Conservation (phyloP, 2,329 filamentous ascomycete genomes). For the Pseudopyricularia cyperi region DNA sequence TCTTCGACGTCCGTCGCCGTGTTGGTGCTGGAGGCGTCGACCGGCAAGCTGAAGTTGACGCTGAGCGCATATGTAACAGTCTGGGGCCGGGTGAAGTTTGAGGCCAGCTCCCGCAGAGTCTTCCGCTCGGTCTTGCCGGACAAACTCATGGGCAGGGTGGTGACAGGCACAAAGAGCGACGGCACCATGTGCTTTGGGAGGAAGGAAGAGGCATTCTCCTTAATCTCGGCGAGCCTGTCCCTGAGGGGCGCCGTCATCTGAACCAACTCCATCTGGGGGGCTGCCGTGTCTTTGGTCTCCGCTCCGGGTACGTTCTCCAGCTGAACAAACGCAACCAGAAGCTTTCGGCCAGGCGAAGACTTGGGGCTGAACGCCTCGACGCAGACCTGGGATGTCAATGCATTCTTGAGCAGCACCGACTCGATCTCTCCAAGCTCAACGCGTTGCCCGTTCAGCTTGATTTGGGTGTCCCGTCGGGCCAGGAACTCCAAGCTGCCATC, state of each 20-base stretch:
- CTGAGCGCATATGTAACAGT: background rate
- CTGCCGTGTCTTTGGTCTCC: background rate
- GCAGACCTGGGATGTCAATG: background rate
- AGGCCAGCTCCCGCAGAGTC: constrained; percentile 2
- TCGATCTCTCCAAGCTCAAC: constrained; percentile 3
- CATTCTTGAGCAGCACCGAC: background rate
- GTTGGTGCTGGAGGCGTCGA: background rate
- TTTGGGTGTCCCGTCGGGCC: constrained; percentile 13
- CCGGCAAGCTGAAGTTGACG: constrained; percentile 2
- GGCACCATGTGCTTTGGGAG: constrained; percentile 14
- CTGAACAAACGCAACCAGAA: background rate
- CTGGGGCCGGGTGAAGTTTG: constrained; percentile 3
- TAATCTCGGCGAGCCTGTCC: constrained; percentile 2
- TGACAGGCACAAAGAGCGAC: constrained; percentile 9
- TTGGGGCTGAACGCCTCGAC: background rate
- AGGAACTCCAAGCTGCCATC: constrained; percentile 10
- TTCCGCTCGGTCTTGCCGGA: constrained; percentile 12
- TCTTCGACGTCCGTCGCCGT: background rate
- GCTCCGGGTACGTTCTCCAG: background rate
- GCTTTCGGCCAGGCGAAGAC: background rate
- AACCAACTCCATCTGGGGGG: background rate
- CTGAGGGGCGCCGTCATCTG: background rate
- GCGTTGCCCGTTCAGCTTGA: constrained; percentile 10
- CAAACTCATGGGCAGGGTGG: constrained; percentile 10
- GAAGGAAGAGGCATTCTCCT: constrained; percentile 3